Percentiles rank a stretch among this genome's conserved stretches.
These are phyloP conservation scores for Porogramme epimiltina DNA, from an alignment of 1,284 basidiomycete genomes.

Conservation along the genomic window DNA sequence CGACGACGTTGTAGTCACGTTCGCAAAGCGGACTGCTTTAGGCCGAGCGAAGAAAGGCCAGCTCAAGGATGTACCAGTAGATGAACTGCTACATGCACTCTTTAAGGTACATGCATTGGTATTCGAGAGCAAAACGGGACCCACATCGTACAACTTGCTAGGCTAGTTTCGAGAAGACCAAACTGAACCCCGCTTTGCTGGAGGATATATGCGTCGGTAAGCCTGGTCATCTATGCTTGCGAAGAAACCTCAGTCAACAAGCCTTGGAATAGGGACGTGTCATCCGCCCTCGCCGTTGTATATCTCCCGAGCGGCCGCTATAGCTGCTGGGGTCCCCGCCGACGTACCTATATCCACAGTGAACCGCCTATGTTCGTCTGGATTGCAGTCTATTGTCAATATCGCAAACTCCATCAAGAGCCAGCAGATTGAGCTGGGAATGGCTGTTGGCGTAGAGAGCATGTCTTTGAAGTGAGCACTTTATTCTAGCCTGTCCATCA, in stretches of 20 bases:
- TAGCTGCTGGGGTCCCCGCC: conserved; percentile 81
- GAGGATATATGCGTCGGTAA: conserved; percentile 82
- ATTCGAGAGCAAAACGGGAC: not conserved
- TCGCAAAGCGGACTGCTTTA: conserved; percentile 79
- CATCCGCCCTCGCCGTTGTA: conserved; percentile 85
- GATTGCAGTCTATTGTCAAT: conserved; percentile 82
- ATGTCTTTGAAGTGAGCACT: conserved; percentile 76
- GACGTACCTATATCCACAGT: conserved; percentile 73
- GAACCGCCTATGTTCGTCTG: conserved; percentile 84
- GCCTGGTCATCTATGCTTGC: conserved; percentile 17
- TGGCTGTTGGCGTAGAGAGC: conserved; percentile 83
- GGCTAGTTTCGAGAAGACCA: conserved; percentile 49
- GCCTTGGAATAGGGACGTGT: conserved; percentile 61
- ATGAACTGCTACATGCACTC: conserved; percentile 69
- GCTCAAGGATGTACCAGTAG: conserved; percentile 74
- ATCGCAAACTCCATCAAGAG: conserved; percentile 79
- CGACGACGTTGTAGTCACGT: conserved; percentile 86
- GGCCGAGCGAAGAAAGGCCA: conserved; percentile 81
- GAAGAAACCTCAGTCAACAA: not conserved
- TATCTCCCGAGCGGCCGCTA: conserved; percentile 75
- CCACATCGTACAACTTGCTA: conserved; percentile 23
- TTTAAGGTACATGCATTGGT: conserved; percentile 56
- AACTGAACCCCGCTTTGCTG: conserved; percentile 59
- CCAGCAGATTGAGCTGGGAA: conserved; percentile 70
- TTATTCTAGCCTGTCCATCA: not conserved